These are phyloP conservation scores for Ceratopteris richardii DNA, from an alignment of 75 land plant species.

Conservation along the genomic window DNA sequence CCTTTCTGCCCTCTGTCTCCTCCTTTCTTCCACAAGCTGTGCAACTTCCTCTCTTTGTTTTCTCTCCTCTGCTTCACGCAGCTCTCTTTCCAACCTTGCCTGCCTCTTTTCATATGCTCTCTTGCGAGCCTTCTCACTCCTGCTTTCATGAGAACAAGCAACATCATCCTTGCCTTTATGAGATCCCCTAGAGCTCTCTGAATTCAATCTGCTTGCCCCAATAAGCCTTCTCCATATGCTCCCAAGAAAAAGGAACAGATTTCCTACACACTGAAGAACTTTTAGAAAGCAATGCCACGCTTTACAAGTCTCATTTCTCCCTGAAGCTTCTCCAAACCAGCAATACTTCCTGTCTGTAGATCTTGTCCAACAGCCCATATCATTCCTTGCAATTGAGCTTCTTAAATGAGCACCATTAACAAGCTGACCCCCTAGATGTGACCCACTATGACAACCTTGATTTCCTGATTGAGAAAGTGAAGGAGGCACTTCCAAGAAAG, in stretches of 20 bases:
- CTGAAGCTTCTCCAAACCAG: slow-evolving; percentile 38
- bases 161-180: slow-evolving; percentile 57
- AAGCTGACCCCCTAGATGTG: slow-evolving; percentile 9
- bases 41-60: slow-evolving; percentile 91
- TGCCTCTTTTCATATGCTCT: slow-evolving; percentile 92
- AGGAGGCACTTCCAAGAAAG: slow-evolving; percentile 66
- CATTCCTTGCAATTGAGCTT: slow-evolving; percentile 19
- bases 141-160: slow-evolving; percentile 36
- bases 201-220: slow-evolving; percentile 18
- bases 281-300: slow-evolving; percentile 27
- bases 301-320: slow-evolving; percentile 22
- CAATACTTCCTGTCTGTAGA: slow-evolving; percentile 18
- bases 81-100: slow-evolving; percentile 80
- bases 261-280: slow-evolving; percentile 54
- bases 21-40: slow-evolving; percentile 76
- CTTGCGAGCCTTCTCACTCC: slow-evolving; percentile 74
- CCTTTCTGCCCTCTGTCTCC: slow-evolving; percentile 70
- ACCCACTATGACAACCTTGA: slow-evolving; percentile 3
- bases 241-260: slow-evolving; percentile 42
- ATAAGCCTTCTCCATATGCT: slow-evolving; percentile 30
- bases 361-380: slow-evolving; percentile 4
- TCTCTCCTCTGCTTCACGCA: slow-evolving; percentile 84
- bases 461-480: slow-evolving; percentile 9
- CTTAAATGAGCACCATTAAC: slow-evolving; percentile 21
- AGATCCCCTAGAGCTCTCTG: slow-evolving; percentile 18